Conservation (phyloP, 148 eudicot species). For the Oxyria digyna region DNA sequence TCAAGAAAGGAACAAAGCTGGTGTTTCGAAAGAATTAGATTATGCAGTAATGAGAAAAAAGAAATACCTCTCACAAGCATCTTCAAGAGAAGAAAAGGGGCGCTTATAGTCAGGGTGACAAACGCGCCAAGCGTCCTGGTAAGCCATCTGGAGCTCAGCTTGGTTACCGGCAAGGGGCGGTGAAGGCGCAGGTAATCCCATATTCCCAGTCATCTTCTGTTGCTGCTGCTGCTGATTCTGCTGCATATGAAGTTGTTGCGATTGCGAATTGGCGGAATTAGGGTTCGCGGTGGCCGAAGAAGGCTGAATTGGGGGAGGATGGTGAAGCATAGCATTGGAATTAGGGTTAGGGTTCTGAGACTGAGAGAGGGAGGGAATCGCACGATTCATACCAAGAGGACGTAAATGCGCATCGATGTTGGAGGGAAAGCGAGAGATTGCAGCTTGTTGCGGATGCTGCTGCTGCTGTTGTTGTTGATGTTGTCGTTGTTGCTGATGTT, state of each 20-base stretch:
- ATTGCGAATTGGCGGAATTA: conserved; percentile 12
- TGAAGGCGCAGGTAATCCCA: conserved; percentile 9
- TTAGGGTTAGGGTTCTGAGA: conserved; percentile 18
- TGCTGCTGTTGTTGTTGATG: not conserved
- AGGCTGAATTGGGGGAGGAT: conserved; percentile 15
- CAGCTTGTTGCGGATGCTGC: conserved; percentile 25
- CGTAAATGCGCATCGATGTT: conserved; percentile 66
- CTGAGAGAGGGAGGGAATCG: conserved; percentile 14
- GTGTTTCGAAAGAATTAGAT: not conserved
- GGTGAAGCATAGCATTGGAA: conserved; percentile 20
- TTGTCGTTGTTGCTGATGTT: conserved; percentile 21
- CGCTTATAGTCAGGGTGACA: conserved; percentile 82
- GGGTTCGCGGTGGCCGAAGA: conserved; percentile 10
- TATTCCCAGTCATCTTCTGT: not conserved
- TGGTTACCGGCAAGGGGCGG: conserved; percentile 27
- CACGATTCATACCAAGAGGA: conserved; percentile 28
- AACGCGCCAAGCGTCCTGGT: conserved; percentile 89
- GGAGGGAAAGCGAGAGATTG: conserved; percentile 67
- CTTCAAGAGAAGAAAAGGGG: conserved; percentile 85
- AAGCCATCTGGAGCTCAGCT: conserved; percentile 73
- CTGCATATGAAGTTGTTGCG: conserved; percentile 22
- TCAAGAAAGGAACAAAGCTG: not conserved
- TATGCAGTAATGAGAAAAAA: not conserved
- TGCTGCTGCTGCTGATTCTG: conserved; percentile 16
- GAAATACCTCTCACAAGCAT: conserved; percentile 83